phyloP scores from a whole-genome alignment of 805 yeast genomes.

The Yamadazyma scolyti region DNA sequence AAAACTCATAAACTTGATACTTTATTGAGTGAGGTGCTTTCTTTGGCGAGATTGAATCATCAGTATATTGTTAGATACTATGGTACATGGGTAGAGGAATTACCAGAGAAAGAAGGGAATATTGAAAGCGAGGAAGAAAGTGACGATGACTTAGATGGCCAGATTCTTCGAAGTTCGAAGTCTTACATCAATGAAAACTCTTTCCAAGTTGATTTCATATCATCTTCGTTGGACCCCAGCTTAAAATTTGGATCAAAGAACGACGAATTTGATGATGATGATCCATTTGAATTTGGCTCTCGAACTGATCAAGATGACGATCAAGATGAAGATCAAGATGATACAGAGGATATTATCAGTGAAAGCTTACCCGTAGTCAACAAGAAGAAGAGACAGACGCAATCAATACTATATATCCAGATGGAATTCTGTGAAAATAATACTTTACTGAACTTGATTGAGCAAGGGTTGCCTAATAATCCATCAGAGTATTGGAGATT shows the following conservation, averaged over 20 bases:
- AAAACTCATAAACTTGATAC: conserved; percentile 74
- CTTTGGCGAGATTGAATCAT: conserved; percentile 87
- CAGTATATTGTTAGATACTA: conserved; percentile 95
- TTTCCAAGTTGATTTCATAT: conserved; percentile 61
- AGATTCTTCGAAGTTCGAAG: conserved; percentile 6
- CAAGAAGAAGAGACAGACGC: conserved; percentile 14
- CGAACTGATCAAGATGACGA: conserved; percentile 10
- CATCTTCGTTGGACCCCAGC: conserved; percentile 55
- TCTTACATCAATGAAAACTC: conserved; percentile 23
- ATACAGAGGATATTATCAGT: not conserved
- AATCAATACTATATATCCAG: conserved; percentile 83
- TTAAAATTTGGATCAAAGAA: conserved; percentile 43
- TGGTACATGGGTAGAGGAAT: conserved; percentile 96
- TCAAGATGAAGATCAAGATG: conserved; percentile 4
- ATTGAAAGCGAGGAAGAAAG: conserved; percentile 14
- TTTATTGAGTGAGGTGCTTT: conserved; percentile 85
- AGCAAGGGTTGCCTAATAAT: conserved; percentile 62
- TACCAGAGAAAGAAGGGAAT: conserved; percentile 18
- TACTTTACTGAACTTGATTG: conserved; percentile 79
- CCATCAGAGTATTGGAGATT: conserved; percentile 87
- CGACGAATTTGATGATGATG: conserved; percentile 24
- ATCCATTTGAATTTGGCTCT: conserved; percentile 29
- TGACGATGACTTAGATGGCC: conserved; percentile 18
- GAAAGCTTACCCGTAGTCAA: not conserved
- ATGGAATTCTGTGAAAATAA: conserved; percentile 99